Conservation (phyloP, 129 eudicot genomes). For the Lactuca sativa region DNA sequence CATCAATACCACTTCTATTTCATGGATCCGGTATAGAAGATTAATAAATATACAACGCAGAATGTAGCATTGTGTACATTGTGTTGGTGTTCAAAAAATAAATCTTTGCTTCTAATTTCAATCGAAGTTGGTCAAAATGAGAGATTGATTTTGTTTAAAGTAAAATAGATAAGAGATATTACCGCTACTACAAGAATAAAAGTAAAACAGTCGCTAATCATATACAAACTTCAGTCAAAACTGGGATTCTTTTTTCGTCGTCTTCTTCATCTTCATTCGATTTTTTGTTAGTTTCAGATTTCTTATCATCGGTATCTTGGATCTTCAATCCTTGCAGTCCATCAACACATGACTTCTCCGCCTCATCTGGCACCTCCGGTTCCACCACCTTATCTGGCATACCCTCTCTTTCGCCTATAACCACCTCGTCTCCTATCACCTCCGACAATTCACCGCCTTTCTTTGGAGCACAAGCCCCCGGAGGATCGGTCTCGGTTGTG, state of each 20-base stretch:
- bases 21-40: neutral
- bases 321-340: slow-evolving; percentile 64
- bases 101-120: no score
- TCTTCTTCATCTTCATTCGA: slow-evolving; percentile 36
- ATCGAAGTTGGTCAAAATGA: no score
- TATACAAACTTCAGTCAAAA: slow-evolving; percentile 57
- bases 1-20: neutral
- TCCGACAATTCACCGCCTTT: slow-evolving; percentile 54
- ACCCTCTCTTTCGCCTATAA: slow-evolving; percentile 35
- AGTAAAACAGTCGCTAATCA: slow-evolving; percentile 20
- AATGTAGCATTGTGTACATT: neutral
- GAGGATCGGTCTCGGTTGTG: slow-evolving; percentile 27
- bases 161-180: slow-evolving; percentile 38
- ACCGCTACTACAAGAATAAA: slow-evolving; percentile 16
- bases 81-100: neutral
- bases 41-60: neutral
- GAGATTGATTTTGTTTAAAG: no score
- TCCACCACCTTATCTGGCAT: slow-evolving; percentile 50
- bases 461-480: slow-evolving; percentile 47
- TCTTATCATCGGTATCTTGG: slow-evolving; percentile 41
- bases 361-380: slow-evolving; percentile 39
- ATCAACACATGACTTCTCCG: slow-evolving; percentile 52
- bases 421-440: slow-evolving; percentile 46
- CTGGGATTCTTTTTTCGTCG: slow-evolving; percentile 36
- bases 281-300: slow-evolving; percentile 10